A percentile compares a stretch with the other conserved stretches of the same genome.
These are phyloP conservation scores for Buxus sempervirens DNA, from an alignment of 164 flowering plant species.

Conservation along the genomic window DNA sequence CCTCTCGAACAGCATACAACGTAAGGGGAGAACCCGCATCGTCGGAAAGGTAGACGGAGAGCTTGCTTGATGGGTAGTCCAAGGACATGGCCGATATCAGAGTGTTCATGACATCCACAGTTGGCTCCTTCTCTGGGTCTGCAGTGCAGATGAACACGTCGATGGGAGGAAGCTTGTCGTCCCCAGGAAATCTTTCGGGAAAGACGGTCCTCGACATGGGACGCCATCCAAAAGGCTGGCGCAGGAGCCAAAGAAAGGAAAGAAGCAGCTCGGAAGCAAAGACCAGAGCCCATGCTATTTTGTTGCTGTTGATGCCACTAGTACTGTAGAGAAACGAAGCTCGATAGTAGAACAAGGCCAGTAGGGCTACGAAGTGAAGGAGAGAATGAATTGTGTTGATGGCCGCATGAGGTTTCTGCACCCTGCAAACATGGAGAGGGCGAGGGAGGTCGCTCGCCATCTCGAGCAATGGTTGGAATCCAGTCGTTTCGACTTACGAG, in stretches of 20 bases:
- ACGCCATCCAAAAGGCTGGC: slow-evolving; percentile 40
- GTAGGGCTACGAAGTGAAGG: background rate
- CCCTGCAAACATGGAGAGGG: background rate
- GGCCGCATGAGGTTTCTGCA: background rate
- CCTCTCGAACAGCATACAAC: slow-evolving; percentile 34
- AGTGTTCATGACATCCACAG: slow-evolving; percentile 62
- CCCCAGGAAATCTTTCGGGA: slow-evolving; percentile 41
- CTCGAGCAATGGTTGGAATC: too few relatives aligned
- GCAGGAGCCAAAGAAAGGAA: slow-evolving; percentile 42
- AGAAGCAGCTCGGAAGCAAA: slow-evolving; percentile 41
- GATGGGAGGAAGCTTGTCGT: slow-evolving; percentile 37
- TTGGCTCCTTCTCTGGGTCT: slow-evolving; percentile 55
- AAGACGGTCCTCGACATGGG: slow-evolving; percentile 44
- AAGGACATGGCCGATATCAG: slow-evolving; percentile 64
- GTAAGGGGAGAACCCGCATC: slow-evolving; percentile 57
- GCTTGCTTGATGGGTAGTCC: slow-evolving; percentile 62
- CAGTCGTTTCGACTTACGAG: too few relatives aligned
- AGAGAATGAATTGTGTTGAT: background rate
- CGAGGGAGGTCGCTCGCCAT: too few relatives aligned
- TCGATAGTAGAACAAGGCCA: background rate
- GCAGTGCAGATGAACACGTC: slow-evolving; percentile 65
- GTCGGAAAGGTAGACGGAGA: slow-evolving; percentile 63
- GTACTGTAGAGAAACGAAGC: background rate
- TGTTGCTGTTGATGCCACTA: too few relatives aligned
- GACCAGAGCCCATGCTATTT: slow-evolving; percentile 29